Evolutionary conservation across 1,284 basidiomycete genomes (phyloP), one percentile per base, ranked within the genome.

Genomic region (Sporisorium reilianum): DNA sequence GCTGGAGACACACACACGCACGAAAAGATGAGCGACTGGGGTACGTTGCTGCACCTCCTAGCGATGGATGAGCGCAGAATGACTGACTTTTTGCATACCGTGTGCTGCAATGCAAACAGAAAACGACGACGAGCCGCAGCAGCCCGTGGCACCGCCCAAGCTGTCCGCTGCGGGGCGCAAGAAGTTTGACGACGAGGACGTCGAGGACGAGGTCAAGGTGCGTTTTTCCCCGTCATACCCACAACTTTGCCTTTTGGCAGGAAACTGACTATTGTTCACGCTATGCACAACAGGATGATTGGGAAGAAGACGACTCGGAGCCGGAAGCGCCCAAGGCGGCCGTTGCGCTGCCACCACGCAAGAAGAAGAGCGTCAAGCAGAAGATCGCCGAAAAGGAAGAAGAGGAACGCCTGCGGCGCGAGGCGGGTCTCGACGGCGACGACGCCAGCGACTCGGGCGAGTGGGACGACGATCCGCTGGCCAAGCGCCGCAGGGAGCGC

Each of bases 131-230:
- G 80, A 80, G 54, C 64, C 65, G 32, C 69, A 76, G 45, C 63
- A 64, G 58, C 49, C 49, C 14, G 60, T 51, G 40, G 64, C 55
- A 12, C 41, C 51, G 16, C 64, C 64, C 42, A 68, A 58, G 41
- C 60, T 74, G 20, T 60, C 56, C 22, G 65, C 68, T 41, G 67
- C 38, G 10, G 64, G 75, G 4, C 57, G 78, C 26, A 71, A 75
- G 55, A 79, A 76, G 59, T 84, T 84, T 32, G 83, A 83, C 38
- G 82, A 84, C 56, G 83, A 84, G 41, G 82, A 83, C 34, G 75
- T 78, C 8, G 82, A 84, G 32, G 81, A 81, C 5, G 73, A 84
- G 25, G 64, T 83, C 52, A 80, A 81, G 68, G 77, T 79, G 48
- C 36, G 77, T 56, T 11, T 3, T 2, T 18, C 10, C 5, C 18